Evolutionary conservation across 2,329 filamentous ascomycete genomes (phyloP), one percentile per base, ranked within the genome.

Genomic region (Phoma sp.): DNA sequence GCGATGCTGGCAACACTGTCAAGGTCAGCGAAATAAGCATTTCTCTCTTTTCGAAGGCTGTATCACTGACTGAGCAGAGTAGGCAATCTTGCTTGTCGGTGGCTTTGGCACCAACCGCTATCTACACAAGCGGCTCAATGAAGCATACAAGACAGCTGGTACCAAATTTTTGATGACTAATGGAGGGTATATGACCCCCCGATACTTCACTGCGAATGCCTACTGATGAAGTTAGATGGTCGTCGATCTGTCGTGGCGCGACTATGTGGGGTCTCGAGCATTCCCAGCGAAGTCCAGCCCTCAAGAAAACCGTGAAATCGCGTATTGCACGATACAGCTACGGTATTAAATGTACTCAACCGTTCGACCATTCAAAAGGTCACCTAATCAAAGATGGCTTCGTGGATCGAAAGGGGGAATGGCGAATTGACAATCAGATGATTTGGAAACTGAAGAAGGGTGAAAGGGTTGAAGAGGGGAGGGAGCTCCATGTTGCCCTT

Each of bases 61-160:
- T 4, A n/a, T 25, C 15, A 25, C 47, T 42, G 34, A 23, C 29
- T 46, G 17, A 26, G 7, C 12, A 26, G 5, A 7, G 4, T 7
- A 57, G 50, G 47, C 52, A 9, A 56, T 59, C 23, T 39, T 59
- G 12, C 46, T 57, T 28, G 56, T 59, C 12, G 53, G 56, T 29
- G 53, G 56, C 15, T 56, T 59, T 37, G 56, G 56, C 18, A 46
- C 52, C 2, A 59, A 53, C 28, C 25, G 47, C 26, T 59, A 59
- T 29, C 40, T 60, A 43, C 45, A 60, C 29, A 23, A 49, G n/a
- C 15, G 25, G 20, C 42, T 60, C 3, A 50, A 46, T 14, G 25
- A 40, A 15, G 37, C 46, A 3, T 25, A 59, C 32, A 26, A 37
- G 20, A 45, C 30, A 25, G 10, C n/a, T 7, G 34, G 39, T 6